Evolutionary conservation across 345 rosid species (phyloP).

Genomic region (Cardiospermum halicacabum): DNA sequence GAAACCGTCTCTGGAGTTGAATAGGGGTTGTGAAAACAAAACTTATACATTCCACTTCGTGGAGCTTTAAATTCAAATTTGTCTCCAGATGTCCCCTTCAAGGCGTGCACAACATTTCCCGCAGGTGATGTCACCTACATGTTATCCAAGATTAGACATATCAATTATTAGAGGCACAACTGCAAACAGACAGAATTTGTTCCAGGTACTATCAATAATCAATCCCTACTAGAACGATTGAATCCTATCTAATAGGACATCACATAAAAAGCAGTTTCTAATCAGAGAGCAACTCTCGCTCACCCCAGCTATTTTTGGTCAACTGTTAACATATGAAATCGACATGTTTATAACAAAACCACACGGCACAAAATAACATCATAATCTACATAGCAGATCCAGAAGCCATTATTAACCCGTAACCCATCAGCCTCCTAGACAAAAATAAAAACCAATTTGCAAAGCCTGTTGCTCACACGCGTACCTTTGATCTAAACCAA

Average conservation of each 20-base stretch:
- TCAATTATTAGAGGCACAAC: neutral
- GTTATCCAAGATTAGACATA: conserved; percentile 2
- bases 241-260: neutral
- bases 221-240: neutral
- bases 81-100: conserved; percentile 92
- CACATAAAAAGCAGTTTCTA: neutral
- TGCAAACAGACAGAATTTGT: neutral
- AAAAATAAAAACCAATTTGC: neutral
- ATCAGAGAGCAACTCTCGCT: neutral
- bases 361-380: neutral
- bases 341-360: neutral
- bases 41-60: conserved; percentile 93
- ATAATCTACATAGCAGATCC: neutral
- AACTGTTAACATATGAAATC: neutral
- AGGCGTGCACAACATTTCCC: conserved; percentile 56
- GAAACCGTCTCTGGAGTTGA: conserved; percentile 96
- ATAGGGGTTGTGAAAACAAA: conserved; percentile 89
- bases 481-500: neutral
- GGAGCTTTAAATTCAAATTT: conserved; percentile 92
- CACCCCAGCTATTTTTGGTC: neutral
- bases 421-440: neutral
- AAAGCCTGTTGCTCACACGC: neutral
- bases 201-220: neutral
- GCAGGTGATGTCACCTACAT: conserved; percentile 80
- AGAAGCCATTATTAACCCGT: neutral